Base-by-base conservation (phyloP, 2,329 filamentous ascomycete genomes). In the Cladobotryum protrusum region DNA sequence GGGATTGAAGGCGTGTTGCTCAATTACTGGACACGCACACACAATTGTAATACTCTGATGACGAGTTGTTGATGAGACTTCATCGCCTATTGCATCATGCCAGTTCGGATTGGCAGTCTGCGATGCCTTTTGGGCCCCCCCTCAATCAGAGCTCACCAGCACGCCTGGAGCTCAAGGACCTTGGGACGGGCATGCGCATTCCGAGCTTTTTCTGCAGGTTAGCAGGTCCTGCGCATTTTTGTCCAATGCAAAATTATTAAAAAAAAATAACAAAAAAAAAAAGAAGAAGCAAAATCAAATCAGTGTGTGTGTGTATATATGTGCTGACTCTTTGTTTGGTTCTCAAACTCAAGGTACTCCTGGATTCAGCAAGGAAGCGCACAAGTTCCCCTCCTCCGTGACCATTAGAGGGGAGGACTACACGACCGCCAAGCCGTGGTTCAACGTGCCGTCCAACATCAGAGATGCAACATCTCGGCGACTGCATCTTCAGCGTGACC, bases 401-500 rank as follows among this genome's bases (percentile, higher is more conserved):
- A 74, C 71, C 11, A 77, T 93, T 55, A 79, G 84, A 58, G 84
- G 79, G 56, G 76, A 75, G 54, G 70, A 68, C 9, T 90, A 90
- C 66, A 63, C 71, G 15, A 84, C 79, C 15, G 90, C 97, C 64
- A 69, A 78, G 48, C 68, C 77, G 47, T 96, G 89, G 87, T 93
- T 86, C 68, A 99, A 99, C 68, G 78, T 87, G 13, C 84, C 92
- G 3, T 61, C 78, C 20, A 86, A 84, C 49, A 91, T 99, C 55
- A 72, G 90, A 43, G 74, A 82, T 18, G 82, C 87, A 50, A 79
- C 95, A 43, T 78, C 83, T 43, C 86, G 89, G 54, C 83, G 81
- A 48, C 77, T 99, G n/a, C 93, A 99, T 68, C 78, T 95, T n/a
- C 83, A 93, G 63, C 81, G 85, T 54, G 85, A 96, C 68, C 93